phyloP scores from a whole-genome alignment of 2,329 filamentous ascomycete genomes.

The Claviceps lovelessii region DNA sequence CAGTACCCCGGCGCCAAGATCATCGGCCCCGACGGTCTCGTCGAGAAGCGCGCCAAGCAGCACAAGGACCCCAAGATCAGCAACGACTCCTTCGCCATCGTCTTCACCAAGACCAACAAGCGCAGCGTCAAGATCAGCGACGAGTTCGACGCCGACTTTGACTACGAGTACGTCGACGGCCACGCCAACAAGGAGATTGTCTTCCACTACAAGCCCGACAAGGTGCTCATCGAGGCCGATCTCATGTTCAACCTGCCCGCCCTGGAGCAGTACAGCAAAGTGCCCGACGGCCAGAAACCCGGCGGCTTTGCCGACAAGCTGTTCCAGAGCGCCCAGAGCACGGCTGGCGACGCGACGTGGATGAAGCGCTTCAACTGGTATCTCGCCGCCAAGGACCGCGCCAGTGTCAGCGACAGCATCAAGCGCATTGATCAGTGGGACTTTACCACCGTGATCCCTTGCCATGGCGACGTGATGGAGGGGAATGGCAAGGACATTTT shows the following conservation, averaged over 20 bases:
- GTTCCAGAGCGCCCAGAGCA: slow-evolving; percentile 42
- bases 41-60: slow-evolving; percentile 60
- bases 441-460: slow-evolving; percentile 74
- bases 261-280: slow-evolving; percentile 70
- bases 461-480: slow-evolving; percentile 84
- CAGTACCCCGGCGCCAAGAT: slow-evolving; percentile 68
- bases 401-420: slow-evolving; percentile 56
- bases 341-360: slow-evolving; percentile 52
- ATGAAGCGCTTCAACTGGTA: slow-evolving; percentile 80
- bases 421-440: slow-evolving; percentile 63
- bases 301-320: slow-evolving; percentile 27
- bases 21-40: slow-evolving; percentile 68
- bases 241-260: slow-evolving; percentile 84
- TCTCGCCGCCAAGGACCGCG: slow-evolving; percentile 45
- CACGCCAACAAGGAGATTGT: slow-evolving; percentile 79
- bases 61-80: slow-evolving; percentile 31
- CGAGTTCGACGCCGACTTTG: slow-evolving; percentile 80
- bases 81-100: slow-evolving; percentile 45
- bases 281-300: slow-evolving; percentile 25
- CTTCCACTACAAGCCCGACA: slow-evolving; percentile 66
- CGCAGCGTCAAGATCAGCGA: slow-evolving; percentile 41
- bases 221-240: slow-evolving; percentile 76
- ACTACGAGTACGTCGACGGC: slow-evolving; percentile 66
- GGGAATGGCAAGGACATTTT: slow-evolving; percentile 59
- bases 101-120: slow-evolving; percentile 49